phyloP scores from a whole-genome alignment of 2,329 filamentous ascomycete species.

The Aaosphaeria pasadenensis region DNA sequence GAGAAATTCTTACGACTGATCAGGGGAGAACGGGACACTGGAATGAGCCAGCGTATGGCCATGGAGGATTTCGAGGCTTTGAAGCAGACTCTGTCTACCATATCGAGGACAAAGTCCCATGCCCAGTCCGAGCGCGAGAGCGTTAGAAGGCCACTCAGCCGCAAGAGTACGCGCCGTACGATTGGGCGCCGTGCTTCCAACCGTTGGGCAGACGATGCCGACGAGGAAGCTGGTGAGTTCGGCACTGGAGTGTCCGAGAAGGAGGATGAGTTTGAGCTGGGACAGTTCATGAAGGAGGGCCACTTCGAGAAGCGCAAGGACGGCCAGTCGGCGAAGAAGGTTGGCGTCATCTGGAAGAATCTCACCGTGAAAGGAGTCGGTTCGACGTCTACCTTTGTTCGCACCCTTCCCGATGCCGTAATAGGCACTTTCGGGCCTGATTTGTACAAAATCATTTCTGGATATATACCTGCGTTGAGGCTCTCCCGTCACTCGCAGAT shows the following conservation, averaged over 20 bases:
- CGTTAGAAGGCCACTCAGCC: constrained; percentile 22
- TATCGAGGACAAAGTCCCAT: constrained; percentile 45
- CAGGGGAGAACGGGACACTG: constrained; percentile 56
- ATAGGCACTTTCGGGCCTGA: constrained; percentile 79
- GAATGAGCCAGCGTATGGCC: constrained; percentile 52
- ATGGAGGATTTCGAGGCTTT: constrained; percentile 61
- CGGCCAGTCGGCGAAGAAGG: constrained; percentile 68
- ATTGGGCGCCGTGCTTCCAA: constrained; percentile 9
- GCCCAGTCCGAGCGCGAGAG: constrained; percentile 18
- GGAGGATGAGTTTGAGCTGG: constrained; percentile 64
- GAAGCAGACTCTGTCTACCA: constrained; percentile 51
- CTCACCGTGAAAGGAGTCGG: constrained; percentile 71
- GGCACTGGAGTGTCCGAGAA: constrained; percentile 42
- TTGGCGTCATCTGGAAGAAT: constrained; percentile 64
- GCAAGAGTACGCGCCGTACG: constrained; percentile 22
- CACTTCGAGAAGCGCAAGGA: constrained; percentile 71
- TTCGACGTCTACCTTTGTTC: constrained; percentile 65
- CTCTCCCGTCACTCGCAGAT: constrained; percentile 49
- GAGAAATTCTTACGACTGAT: too few species aligned
- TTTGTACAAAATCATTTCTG: constrained; percentile 62
- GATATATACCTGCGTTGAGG: constrained; percentile 52
- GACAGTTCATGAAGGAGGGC: constrained; percentile 68
- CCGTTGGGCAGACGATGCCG: constrained; percentile 9
- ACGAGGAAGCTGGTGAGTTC: constrained; percentile 19
- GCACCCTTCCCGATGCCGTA: constrained; percentile 70